Percentiles rank a stretch among this genome's conserved stretches.
Evolutionary conservation across 495 filamentous ascomycete species (phyloP).

Genomic region (Neurospora pannonica): DNA sequence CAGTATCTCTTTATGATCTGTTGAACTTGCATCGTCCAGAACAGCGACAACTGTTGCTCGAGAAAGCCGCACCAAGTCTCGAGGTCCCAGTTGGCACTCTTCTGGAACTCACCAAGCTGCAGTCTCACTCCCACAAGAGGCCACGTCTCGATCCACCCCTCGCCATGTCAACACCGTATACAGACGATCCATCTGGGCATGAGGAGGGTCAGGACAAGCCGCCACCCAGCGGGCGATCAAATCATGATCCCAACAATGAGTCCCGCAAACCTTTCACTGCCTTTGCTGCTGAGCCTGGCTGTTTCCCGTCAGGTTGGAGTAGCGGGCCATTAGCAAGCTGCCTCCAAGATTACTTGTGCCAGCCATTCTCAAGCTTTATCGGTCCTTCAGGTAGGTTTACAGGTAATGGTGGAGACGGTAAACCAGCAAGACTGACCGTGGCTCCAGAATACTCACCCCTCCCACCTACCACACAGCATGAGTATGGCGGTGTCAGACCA

Average conservation of each 20-base stretch:
- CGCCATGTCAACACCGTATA: slow-evolving; percentile 17
- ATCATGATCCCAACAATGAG: slow-evolving; percentile 12
- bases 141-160: slow-evolving; percentile 26
- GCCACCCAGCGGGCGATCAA: slow-evolving; percentile 14
- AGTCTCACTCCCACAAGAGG: slow-evolving; percentile 23
- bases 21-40: slow-evolving; percentile 22
- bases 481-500: slow-evolving; percentile 20
- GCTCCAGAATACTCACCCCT: slow-evolving; percentile 21
- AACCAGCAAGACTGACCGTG: slow-evolving; percentile 3
- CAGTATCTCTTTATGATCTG: slow-evolving; percentile 17
- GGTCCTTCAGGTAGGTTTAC: slow-evolving; percentile 19
- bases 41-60: slow-evolving; percentile 25
- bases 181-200: slow-evolving; percentile 7
- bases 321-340: slow-evolving; percentile 27
- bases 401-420: neutral
- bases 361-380: slow-evolving; percentile 31
- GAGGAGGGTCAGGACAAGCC: slow-evolving; percentile 29
- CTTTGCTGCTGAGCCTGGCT: slow-evolving; percentile 7
- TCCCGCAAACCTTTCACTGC: slow-evolving; percentile 13
- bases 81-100: slow-evolving; percentile 4
- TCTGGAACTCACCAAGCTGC: slow-evolving; percentile 9
- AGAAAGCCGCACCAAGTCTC: slow-evolving; percentile 24
- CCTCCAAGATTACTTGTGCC: slow-evolving; percentile 30
- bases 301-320: slow-evolving; percentile 22
- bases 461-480: slow-evolving; percentile 23